These are phyloP conservation scores for Trametes maxima DNA, from an alignment of 768 basidiomycete genomes.

Conservation along the genomic window DNA sequence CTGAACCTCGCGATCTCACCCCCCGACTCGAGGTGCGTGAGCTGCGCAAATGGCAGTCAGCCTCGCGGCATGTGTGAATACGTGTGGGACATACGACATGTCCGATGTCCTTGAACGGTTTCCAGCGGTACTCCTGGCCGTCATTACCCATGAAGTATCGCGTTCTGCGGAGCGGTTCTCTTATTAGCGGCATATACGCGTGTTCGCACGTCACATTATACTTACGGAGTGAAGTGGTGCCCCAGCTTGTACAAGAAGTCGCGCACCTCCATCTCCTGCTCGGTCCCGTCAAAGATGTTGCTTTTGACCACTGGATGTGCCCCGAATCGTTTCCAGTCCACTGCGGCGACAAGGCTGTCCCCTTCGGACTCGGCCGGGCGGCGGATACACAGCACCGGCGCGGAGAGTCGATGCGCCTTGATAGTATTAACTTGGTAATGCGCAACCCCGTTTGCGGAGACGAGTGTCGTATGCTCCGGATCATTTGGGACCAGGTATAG, in stretches of 20 bases:
- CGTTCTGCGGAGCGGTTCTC: conserved; percentile 35
- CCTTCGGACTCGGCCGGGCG: conserved; percentile 42
- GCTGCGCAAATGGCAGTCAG: conserved; percentile 32
- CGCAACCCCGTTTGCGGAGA: conserved; percentile 52
- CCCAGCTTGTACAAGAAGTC: conserved; percentile 47
- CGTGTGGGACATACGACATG: conserved; percentile 40
- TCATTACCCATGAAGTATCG: conserved; percentile 55
- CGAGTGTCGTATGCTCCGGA: conserved; percentile 49
- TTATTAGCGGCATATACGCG: background rate
- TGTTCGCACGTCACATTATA: conserved; percentile 9
- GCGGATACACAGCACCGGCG: conserved; percentile 43
- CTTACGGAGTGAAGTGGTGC: conserved; percentile 45
- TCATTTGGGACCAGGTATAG: conserved; percentile 56
- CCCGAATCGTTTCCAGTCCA: conserved; percentile 46
- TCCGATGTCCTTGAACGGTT: conserved; percentile 41
- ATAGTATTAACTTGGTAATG: conserved; percentile 51
- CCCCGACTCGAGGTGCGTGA: conserved; percentile 41
- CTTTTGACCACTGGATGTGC: conserved; percentile 47
- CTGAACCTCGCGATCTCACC: conserved; percentile 47
- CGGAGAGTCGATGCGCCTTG: conserved; percentile 31
- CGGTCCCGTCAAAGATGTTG: conserved; percentile 38
- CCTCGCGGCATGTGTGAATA: background rate
- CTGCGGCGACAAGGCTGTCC: conserved; percentile 49
- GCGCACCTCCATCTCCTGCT: conserved; percentile 35
- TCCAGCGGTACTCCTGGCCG: conserved; percentile 54